Base-by-base conservation (phyloP, 179 eudicot genomes). In the Vitellaria paradoxa region DNA sequence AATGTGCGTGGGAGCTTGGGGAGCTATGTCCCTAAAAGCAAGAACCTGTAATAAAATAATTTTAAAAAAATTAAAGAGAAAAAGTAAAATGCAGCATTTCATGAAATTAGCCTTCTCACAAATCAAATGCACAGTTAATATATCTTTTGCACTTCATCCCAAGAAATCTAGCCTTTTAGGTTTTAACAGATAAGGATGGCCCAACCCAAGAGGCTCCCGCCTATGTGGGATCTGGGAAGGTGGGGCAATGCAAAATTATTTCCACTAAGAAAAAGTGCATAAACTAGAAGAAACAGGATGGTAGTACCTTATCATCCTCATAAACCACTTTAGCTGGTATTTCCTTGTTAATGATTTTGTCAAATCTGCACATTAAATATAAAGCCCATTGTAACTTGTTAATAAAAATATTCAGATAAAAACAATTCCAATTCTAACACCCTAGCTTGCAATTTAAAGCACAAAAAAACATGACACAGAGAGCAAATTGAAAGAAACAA, bases 1-100 rank as follows among this genome's bases (percentile, higher is more conserved):
- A 79, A 93, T 91, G 87, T 95, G 99, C 49, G 84, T 86, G 70
- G 99, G 99, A 73, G 97, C 99, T 86, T 94, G 98, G 37, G 98
- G 97, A 70, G 81, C 70, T 75, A 94, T 89, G 77, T 94, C 98
- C 86, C 96, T 90, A 76, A 94, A 94, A 65, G 97, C 97, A 80
- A 94, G 91, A 84, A 94, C 98, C 98, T 94, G 83, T 47, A 64
- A 18, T 68, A 18, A 71, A 55, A 62, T 65, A 60, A 20, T 42
- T 42, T 42, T 2, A 1, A 42, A 42, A 42, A 67, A 47, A 64
- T 75, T 11, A 57, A 74, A 62, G 37, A 50, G 20, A 61, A 21
- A 47, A n/a, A 46, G 2, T 52, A 74, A 57, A 7, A 9, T 17
- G 6, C 21, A 46, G 14, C 23, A 24, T 53, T 47, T 26, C 46